These are phyloP conservation scores for Endocalyx cinctus DNA, from an alignment of 2,329 filamentous ascomycete genomes.

Conservation along the genomic window DNA sequence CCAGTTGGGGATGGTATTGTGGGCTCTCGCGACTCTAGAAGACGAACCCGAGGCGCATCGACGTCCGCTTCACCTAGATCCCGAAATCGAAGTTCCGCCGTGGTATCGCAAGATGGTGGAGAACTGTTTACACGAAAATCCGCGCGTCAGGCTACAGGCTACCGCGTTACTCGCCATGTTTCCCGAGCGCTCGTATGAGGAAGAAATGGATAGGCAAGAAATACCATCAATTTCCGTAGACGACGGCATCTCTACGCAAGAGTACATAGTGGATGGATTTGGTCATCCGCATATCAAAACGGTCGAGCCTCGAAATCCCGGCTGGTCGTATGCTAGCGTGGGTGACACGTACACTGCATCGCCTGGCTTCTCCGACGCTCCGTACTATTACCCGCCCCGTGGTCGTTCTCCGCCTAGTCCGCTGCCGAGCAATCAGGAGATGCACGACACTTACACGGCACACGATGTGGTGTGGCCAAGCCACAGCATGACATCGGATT, in stretches of 20 bases:
- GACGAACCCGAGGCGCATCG: slow-evolving; percentile 83
- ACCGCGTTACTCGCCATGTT: slow-evolving; percentile 67
- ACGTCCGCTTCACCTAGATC: slow-evolving; percentile 60
- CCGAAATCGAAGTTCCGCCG: slow-evolving; percentile 61
- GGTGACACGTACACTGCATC: slow-evolving; percentile 28
- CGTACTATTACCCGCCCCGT: slow-evolving; percentile 41
- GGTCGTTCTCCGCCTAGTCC: slow-evolving; percentile 53
- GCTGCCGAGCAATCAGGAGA: slow-evolving; percentile 38
- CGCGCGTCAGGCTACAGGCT: slow-evolving; percentile 69
- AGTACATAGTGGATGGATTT: slow-evolving; percentile 32
- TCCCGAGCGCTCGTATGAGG: slow-evolving; percentile 37
- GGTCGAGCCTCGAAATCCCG: slow-evolving; percentile 35
- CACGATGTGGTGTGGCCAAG: slow-evolving; percentile 18
- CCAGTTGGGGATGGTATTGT: slow-evolving; percentile 95
- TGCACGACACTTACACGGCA: slow-evolving; percentile 23
- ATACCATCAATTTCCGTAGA: slow-evolving; percentile 35
- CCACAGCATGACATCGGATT: no score
- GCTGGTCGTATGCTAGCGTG: slow-evolving; percentile 40
- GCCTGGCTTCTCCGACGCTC: slow-evolving; percentile 33
- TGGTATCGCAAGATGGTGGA: slow-evolving; percentile 77
- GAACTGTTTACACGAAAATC: slow-evolving; percentile 70
- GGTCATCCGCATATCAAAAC: slow-evolving; percentile 34
- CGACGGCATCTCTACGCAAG: slow-evolving; percentile 33
- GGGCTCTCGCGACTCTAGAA: slow-evolving; percentile 80
- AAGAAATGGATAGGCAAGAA: slow-evolving; percentile 19